A percentile compares a stretch with the other conserved stretches of the same genome.
These are phyloP conservation scores for Mucor plumbeus DNA, from an alignment of 371 early-diverging fungal species.

Conservation along the genomic window DNA sequence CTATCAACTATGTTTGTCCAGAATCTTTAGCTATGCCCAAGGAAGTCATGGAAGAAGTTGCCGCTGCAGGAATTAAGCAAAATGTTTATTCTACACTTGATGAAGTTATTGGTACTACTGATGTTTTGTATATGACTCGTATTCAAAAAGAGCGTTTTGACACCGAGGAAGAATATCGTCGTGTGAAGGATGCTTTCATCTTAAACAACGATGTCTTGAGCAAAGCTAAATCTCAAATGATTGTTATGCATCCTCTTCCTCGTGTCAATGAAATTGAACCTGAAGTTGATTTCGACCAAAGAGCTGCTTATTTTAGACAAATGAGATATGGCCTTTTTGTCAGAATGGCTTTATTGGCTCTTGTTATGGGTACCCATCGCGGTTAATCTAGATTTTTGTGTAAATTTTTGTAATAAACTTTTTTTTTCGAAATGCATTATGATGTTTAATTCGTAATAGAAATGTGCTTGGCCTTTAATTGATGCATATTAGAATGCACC, in stretches of 20 bases:
- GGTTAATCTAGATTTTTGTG: slow-evolving; percentile 13
- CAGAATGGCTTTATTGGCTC: slow-evolving; percentile 94
- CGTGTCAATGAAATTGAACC: slow-evolving; percentile 94
- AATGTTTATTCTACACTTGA: slow-evolving; percentile 73
- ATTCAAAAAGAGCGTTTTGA: slow-evolving; percentile 95
- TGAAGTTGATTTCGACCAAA: slow-evolving; percentile 95
- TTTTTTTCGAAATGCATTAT: no score
- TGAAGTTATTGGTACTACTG: slow-evolving; percentile 82
- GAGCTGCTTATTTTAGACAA: slow-evolving; percentile 97
- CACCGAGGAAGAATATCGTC: slow-evolving; percentile 78
- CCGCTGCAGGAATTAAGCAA: slow-evolving; percentile 70
- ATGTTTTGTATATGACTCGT: slow-evolving; percentile 97
- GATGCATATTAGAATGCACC: no score
- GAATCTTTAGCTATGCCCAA: slow-evolving; percentile 84
- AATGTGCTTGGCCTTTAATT: no score
- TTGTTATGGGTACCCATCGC: slow-evolving; percentile 68
- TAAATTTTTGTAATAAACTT: background rate
- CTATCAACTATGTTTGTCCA: slow-evolving; percentile 92
- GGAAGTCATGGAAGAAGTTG: slow-evolving; percentile 81
- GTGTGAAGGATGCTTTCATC: slow-evolving; percentile 78
- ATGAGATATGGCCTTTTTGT: slow-evolving; percentile 97
- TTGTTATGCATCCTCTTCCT: slow-evolving; percentile 98
- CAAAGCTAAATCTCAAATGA: slow-evolving; percentile 93
- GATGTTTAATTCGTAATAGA: background rate
- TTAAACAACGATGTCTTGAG: slow-evolving; percentile 85